Percentiles rank a stretch among this genome's conserved stretches.
These are phyloP conservation scores for Antrodiella citrinella DNA, from an alignment of 768 basidiomycete genomes.

Conservation along the genomic window DNA sequence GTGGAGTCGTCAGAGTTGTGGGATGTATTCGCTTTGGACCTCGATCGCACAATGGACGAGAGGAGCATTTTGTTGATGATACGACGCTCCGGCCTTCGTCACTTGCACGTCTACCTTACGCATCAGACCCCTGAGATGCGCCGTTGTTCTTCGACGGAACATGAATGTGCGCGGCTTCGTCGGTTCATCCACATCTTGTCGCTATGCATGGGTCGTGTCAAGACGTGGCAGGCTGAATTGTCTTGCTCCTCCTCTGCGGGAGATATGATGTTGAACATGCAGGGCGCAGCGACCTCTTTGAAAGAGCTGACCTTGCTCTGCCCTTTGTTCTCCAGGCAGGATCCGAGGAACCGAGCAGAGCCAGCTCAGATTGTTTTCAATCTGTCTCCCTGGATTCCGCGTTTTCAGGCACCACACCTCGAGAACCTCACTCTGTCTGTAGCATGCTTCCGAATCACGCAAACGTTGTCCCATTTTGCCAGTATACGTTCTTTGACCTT, in stretches of 20 bases:
- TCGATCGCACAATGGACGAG: background rate
- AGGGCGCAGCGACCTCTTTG: background rate
- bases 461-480: background rate
- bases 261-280: background rate
- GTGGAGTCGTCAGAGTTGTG: background rate
- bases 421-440: background rate
- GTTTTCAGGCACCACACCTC: background rate
- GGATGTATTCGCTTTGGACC: background rate
- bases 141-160: background rate
- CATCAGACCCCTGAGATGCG: background rate
- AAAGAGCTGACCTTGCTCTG: background rate
- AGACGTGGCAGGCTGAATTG: background rate
- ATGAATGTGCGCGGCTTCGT: background rate
- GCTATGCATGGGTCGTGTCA: background rate
- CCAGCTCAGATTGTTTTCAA: background rate
- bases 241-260: background rate
- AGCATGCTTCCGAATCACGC: background rate
- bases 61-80: background rate
- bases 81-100: background rate
- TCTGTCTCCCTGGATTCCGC: background rate
- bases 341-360: background rate
- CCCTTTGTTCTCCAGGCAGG: background rate
- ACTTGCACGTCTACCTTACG: background rate
- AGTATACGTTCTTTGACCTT: background rate
- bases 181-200: background rate